Base-by-base conservation (phyloP, 116 monocot species). In the Posidonia oceanica region DNA sequence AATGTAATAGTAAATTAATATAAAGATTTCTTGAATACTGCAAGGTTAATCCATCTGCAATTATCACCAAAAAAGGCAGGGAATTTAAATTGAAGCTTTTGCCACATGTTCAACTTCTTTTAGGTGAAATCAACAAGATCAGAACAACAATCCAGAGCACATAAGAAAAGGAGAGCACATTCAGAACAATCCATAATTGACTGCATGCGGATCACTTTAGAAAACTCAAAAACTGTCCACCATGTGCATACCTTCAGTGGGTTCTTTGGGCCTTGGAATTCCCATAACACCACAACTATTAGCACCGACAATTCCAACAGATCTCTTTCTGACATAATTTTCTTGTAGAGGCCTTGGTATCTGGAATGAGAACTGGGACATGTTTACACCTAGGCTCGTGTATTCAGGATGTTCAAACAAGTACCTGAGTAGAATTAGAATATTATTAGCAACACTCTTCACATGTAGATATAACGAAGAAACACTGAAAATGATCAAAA, bases 281-380 rank as follows among this genome's bases (percentile, higher is more conserved):
- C 64, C 40, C 40, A 7, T 23, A 6, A 29, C 39, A 40, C 64
- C 40, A 40, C n/a, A 4, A n/a, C 16, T 36, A 40, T 39, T 41
- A 10, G 3, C 64, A 37, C 64, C 39, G 13, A 11, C 18, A 63
- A 15, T 6, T 20, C 65, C 12, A 48, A 48, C 7, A 7, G 48
- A 48, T 5, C 76, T 73, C 71, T 93, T 89, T 54, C 82, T 83
- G 7, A 90, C 85, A 73, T 89, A 94, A 64, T 87, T 90, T 59
- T 90, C 90, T 68, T 87, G 87, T 29, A 89, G 77, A 77, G 94
- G 94, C 53, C 63, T 90, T 12, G 94, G 94, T 51, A 73, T 87
- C 73, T 83, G 82, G 77, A 94, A 94, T 7, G 94, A 94, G 76
- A 94, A 94, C 39, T 85, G 82, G 39, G 81, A 81, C 52, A 80